Evolutionary conservation across 768 basidiomycete species (phyloP), one percentile per base, ranked within the genome.

Genomic region (Suillus weaverae): DNA sequence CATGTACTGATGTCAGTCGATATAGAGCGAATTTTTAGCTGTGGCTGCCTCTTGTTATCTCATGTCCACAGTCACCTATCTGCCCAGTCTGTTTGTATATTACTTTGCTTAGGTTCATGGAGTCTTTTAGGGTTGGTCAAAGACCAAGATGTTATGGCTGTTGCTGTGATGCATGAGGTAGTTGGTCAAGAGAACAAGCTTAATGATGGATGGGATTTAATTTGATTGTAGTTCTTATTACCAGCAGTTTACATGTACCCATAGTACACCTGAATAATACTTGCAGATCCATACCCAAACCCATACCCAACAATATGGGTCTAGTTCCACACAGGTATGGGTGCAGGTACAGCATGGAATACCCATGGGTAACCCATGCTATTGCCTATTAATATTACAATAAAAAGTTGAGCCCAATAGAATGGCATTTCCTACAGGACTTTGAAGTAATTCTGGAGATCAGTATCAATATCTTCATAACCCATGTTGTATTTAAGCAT

Each of bases 61-160:
- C 74, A 77, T 53, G 66, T 73, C 33, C 65, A 57, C 11, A 77
- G 70, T 54, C 66, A 64, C 1, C 62, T 78, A 4, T 72, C 73
- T 11, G 66, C 57, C 4, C 65, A 73, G 63, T 70, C 72, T 1
- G 73, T 73, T 0, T 66, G 70, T 1, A 70, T 73, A 0, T 61
- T 77, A 4, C 62, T 81, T 41, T 81, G 80, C 65, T 70, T 81
- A 0, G 73, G 74, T 13, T 61, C 46, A 1, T 81, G 80, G 79
- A 76, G 73, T 57, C 33, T 8, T 0, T 13, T 73, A 35, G 73
- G 71, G 4, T 61, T 74, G 0, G 66, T 80, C 1, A 70, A 73
- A 33, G 70, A 77, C 64, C 46, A 60, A 13, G 74, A 78, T 67
- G 18, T 60, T 14, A 50, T 35, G 20, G 56, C 50, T 7, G 69